Percentiles rank a stretch among this genome's conserved stretches.
These are phyloP conservation scores for Mycena haematopus DNA, from an alignment of 768 basidiomycete genomes.

Conservation along the genomic window DNA sequence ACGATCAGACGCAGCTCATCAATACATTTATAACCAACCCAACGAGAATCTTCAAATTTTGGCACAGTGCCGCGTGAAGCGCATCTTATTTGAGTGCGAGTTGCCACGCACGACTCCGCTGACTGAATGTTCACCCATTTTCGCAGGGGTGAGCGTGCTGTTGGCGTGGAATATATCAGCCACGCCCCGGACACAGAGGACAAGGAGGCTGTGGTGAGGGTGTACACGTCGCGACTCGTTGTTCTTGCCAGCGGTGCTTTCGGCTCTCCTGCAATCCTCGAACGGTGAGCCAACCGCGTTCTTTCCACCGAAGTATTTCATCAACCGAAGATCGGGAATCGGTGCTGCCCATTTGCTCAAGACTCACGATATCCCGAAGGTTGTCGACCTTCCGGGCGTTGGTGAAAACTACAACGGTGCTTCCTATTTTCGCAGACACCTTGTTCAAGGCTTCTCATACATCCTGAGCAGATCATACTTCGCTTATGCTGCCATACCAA, in stretches of 20 bases:
- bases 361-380: constrained; percentile 50
- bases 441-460: background rate
- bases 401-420: constrained; percentile 71
- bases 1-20: constrained; percentile 62
- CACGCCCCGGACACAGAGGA: constrained; percentile 36
- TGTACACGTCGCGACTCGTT: constrained; percentile 51
- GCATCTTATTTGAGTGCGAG: constrained; percentile 56
- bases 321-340: constrained; percentile 60
- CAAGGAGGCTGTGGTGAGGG: constrained; percentile 32
- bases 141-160: constrained; percentile 47
- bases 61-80: constrained; percentile 50
- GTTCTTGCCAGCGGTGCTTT: constrained; percentile 61
- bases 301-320: background rate
- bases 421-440: background rate
- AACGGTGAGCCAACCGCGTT: constrained; percentile 41
- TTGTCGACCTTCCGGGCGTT: constrained; percentile 76
- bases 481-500: constrained; percentile 45
- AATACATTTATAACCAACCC: constrained; percentile 56
- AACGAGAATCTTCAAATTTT: constrained; percentile 51
- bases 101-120: background rate
- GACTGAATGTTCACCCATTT: background rate
- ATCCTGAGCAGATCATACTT: constrained; percentile 46
- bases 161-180: constrained; percentile 59
- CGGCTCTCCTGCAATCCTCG: constrained; percentile 61
- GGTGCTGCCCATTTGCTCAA: constrained; percentile 58